Evolutionary conservation across 148 eudicot genomes (phyloP), one percentile per base, ranked within the genome.

Genomic region (Vaccinium myrtillus): DNA sequence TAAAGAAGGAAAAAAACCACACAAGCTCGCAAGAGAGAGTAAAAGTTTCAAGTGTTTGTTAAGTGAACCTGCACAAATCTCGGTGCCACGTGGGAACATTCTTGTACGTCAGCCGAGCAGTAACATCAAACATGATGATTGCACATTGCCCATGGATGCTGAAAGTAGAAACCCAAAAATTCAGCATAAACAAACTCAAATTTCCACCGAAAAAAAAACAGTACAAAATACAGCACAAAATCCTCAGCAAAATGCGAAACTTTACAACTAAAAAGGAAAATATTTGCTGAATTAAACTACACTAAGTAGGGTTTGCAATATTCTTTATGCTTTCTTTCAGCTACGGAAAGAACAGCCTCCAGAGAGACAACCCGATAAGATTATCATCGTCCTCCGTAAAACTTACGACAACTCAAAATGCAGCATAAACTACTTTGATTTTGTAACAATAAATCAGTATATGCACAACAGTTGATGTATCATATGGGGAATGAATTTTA

Each of bases 61-160:
- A 11, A 65, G 48, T 36, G 1, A 19, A 81, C 83, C 83, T 56
- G 83, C 83, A 81, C 49, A 81, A 69, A 81, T 81, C 83, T 61
- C 83, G 75, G 56, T 81, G 83, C 83, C 83, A 81, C 13, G 83
- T 81, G 19, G 83, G 83, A 81, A 81, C 83, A 81, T 81, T 81
- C 75, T 81, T 81, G 83, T 81, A 81, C 0, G 83, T 81, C 83
- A 81, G 25, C 63, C 83, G 83, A 49, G 83, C 83, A 81, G 83
- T 81, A 46, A 81, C 83, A 46, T 81, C 83, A 81, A 81, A 81
- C 83, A 81, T 81, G 56, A 81, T 81, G 75, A 80, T 59, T 61
- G 82, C 82, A 43, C 82, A 80, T 80, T 80, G 82, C 53, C 82
- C 82, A 61, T 80, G 82, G n/a, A 80, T 80, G 82, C 82, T 80